These are phyloP conservation scores for Moesziomyces sp. DNA, from an alignment of 1,284 basidiomycete genomes.

Conservation along the genomic window DNA sequence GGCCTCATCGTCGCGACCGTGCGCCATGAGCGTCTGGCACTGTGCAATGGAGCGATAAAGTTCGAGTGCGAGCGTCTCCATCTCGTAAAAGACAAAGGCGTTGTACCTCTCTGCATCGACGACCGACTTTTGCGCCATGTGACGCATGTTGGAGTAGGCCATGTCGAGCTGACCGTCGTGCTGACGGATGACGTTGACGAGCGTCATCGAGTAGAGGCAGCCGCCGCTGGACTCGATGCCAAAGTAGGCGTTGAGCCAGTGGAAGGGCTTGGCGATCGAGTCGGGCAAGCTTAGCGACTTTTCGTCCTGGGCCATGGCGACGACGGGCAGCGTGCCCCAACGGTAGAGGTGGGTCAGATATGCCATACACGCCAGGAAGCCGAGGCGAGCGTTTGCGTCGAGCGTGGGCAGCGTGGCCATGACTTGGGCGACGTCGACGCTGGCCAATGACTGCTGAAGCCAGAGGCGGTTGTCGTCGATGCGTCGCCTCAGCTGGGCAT, in stretches of 20 bases:
- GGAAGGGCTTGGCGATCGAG: slow-evolving; percentile 27
- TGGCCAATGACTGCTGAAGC: slow-evolving; percentile 21
- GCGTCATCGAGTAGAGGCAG: slow-evolving; percentile 45
- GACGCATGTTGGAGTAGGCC: slow-evolving; percentile 48
- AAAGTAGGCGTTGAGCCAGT: slow-evolving; percentile 45
- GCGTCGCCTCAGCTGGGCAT: slow-evolving; percentile 24
- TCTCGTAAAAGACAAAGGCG: slow-evolving; percentile 46
- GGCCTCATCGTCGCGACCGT: slow-evolving; percentile 25
- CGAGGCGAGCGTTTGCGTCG: slow-evolving; percentile 29
- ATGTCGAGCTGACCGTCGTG: slow-evolving; percentile 15
- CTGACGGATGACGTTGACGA: slow-evolving; percentile 32
- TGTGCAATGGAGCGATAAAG: slow-evolving; percentile 39
- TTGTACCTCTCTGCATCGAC: slow-evolving; percentile 43
- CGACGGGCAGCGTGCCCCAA: slow-evolving; percentile 46
- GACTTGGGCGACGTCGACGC: slow-evolving; percentile 22
- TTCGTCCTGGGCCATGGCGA: slow-evolving; percentile 48
- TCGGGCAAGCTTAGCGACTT: slow-evolving; percentile 30
- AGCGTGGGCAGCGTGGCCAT: slow-evolving; percentile 21
- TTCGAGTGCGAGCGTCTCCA: slow-evolving; percentile 35
- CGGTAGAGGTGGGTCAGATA: slow-evolving; percentile 46
- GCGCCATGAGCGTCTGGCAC: slow-evolving; percentile 23
- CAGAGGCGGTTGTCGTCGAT: slow-evolving; percentile 43
- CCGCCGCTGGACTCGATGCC: slow-evolving; percentile 46
- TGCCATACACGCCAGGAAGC: slow-evolving; percentile 41
- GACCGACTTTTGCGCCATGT: slow-evolving; percentile 37